phyloP scores from a whole-genome alignment of 257 asterid species.

The Capsicum chinense region DNA sequence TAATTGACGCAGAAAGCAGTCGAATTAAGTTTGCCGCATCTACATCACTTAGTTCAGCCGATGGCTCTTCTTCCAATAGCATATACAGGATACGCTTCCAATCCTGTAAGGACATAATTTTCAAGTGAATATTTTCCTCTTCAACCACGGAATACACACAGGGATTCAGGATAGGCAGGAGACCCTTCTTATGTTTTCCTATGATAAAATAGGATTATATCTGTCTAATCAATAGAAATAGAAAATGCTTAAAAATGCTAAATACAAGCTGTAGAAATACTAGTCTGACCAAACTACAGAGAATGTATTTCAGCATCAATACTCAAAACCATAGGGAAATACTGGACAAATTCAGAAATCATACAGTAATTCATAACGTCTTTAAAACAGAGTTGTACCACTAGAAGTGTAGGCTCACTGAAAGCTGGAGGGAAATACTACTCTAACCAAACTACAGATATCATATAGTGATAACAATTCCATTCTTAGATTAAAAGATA shows the following conservation, averaged over 20 bases:
- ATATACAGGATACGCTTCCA: constrained; percentile 88
- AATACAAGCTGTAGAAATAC: background rate
- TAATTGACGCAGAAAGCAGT: constrained; percentile 81
- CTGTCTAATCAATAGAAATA: background rate
- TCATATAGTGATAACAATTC: background rate
- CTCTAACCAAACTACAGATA: constrained; percentile 9
- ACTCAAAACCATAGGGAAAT: background rate
- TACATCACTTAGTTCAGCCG: constrained; percentile 77
- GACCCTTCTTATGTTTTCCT: background rate
- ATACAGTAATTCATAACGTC: background rate
- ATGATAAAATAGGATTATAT: constrained; percentile 19
- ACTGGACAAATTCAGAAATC: background rate
- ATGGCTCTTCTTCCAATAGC: constrained; percentile 82
- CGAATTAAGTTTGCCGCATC: constrained; percentile 94
- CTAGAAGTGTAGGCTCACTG: background rate
- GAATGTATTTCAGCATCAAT: background rate
- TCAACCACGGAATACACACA: background rate
- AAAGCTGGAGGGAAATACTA: constrained; percentile 17
- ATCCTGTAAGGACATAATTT: constrained; percentile 60
- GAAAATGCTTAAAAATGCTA: background rate
- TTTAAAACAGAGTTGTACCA: background rate
- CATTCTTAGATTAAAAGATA: constrained; percentile 1
- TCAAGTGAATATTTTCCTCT: background rate
- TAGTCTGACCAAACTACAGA: background rate
- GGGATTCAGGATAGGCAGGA: constrained; percentile 6